Percentiles rank a stretch among this genome's conserved stretches.
Conservation (phyloP, 2,329 filamentous ascomycete species). For the Fusarium transvaalense region DNA sequence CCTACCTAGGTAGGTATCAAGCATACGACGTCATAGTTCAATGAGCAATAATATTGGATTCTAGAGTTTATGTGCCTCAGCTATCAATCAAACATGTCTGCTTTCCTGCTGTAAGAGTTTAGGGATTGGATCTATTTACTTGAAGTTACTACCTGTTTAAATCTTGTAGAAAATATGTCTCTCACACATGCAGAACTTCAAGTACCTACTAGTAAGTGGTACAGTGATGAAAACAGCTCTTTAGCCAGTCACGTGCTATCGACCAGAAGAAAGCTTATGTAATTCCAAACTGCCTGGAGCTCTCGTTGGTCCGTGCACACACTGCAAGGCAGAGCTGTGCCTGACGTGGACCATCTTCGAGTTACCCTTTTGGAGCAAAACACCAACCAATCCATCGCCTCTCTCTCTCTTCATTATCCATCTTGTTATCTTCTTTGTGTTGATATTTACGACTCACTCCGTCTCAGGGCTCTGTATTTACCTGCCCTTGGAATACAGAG, state of each 20-base stretch:
- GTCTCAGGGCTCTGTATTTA: constrained; percentile 27
- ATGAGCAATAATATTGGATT: background rate
- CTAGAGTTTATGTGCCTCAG: background rate
- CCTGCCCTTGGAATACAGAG: constrained; percentile 44
- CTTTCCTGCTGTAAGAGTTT: background rate
- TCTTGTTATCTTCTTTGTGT: constrained; percentile 24
- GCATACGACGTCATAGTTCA: constrained; percentile 26
- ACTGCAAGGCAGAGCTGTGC: constrained; percentile 57
- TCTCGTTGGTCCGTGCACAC: constrained; percentile 46
- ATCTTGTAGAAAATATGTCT: too few species aligned
- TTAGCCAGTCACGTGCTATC: constrained; percentile 21
- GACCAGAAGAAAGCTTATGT: constrained; percentile 27
- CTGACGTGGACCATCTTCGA: constrained; percentile 60
- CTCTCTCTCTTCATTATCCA: constrained; percentile 32
- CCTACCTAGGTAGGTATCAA: too few species aligned
- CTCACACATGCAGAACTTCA: too few species aligned
- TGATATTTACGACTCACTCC: constrained; percentile 13
- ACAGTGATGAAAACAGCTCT: background rate
- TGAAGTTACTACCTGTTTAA: too few species aligned
- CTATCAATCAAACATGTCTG: background rate
- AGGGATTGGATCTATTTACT: background rate
- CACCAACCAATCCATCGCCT: constrained; percentile 44
- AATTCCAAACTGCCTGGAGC: constrained; percentile 44
- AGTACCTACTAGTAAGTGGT: too few species aligned
- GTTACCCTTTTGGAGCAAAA: constrained; percentile 49